Conservation (phyloP, 176 grass and related monocot species). For the Aegilops sharonensis region DNA sequence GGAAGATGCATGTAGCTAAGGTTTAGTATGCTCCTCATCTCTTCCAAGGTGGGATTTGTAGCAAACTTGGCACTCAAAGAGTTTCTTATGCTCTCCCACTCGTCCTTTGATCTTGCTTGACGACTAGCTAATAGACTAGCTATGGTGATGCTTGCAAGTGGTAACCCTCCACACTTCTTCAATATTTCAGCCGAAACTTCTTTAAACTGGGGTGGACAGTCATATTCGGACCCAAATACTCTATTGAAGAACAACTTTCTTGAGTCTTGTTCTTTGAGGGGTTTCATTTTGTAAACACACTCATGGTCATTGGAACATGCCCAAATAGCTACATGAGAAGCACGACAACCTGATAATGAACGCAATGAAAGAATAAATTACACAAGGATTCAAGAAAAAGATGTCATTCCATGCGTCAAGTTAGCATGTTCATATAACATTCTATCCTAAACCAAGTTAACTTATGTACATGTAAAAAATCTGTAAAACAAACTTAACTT, state of each 20-base stretch:
- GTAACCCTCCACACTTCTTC: neutral
- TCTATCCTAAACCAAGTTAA: too few relatives aligned
- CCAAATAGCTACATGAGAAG: neutral
- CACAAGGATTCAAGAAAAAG: too few relatives aligned
- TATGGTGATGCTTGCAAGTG: neutral
- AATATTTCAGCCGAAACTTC: neutral
- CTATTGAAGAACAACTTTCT: neutral
- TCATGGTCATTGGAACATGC: neutral
- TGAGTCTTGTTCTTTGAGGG: neutral
- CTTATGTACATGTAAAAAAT: too few relatives aligned
- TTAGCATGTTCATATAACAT: too few relatives aligned
- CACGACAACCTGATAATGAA: neutral
- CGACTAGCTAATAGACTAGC: neutral
- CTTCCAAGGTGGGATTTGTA: neutral
- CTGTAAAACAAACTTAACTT: too few relatives aligned
- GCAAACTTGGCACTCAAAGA: neutral
- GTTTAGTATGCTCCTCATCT: neutral
- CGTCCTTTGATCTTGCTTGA: neutral
- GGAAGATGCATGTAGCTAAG: neutral
- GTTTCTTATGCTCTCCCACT: neutral
- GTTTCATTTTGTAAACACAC: neutral
- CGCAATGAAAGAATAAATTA: too few relatives aligned
- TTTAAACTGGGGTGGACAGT: rapidly evolving
- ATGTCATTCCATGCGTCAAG: too few relatives aligned
- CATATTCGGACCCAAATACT: neutral